Percentiles rank a stretch among this genome's conserved stretches.
Conservation (phyloP, 495 filamentous ascomycete species). For the Bacidia rubella region DNA sequence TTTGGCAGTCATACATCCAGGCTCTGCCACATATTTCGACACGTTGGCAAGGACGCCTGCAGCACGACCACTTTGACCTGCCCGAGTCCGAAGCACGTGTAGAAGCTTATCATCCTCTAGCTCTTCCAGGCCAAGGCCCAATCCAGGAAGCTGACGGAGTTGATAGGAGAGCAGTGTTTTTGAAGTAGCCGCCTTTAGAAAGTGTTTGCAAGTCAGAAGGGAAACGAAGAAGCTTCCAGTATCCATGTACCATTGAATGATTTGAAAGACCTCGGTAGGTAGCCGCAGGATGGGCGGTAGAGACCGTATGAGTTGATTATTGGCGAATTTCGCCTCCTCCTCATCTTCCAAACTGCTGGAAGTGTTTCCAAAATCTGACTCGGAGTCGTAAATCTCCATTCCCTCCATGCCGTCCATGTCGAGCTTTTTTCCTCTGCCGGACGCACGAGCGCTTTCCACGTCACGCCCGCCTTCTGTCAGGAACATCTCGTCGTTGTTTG, state of each 20-base stretch:
- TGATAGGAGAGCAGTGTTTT: conserved; percentile 10
- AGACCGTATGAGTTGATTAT: neutral
- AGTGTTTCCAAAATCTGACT: neutral
- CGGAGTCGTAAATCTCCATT: neutral
- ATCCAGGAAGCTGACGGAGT: conserved; percentile 9
- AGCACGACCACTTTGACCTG: conserved; percentile 10
- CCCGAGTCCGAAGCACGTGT: conserved; percentile 7
- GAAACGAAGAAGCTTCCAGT: conserved; percentile 11
- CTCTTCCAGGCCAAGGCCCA: conserved; percentile 12
- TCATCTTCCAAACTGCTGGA: neutral
- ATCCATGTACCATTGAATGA: conserved; percentile 16
- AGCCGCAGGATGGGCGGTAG: conserved; percentile 8
- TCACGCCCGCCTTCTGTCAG: neutral
- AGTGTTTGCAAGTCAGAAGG: conserved; percentile 16
- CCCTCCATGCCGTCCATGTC: neutral
- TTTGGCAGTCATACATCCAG: conserved; percentile 1
- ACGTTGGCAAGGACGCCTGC: conserved; percentile 16
- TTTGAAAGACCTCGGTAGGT: conserved; percentile 14
- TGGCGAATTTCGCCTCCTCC: neutral
- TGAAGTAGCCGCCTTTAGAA: conserved; percentile 7
- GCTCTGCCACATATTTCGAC: conserved; percentile 1
- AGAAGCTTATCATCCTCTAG: conserved; percentile 7
- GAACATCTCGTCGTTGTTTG: neutral
- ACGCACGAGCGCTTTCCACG: neutral
- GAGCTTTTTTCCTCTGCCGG: neutral